Evolutionary conservation across 225 moss, liverwort and hornwort species (phyloP), one percentile per base, ranked within the genome.

Genomic region (Ulota crispa): DNA sequence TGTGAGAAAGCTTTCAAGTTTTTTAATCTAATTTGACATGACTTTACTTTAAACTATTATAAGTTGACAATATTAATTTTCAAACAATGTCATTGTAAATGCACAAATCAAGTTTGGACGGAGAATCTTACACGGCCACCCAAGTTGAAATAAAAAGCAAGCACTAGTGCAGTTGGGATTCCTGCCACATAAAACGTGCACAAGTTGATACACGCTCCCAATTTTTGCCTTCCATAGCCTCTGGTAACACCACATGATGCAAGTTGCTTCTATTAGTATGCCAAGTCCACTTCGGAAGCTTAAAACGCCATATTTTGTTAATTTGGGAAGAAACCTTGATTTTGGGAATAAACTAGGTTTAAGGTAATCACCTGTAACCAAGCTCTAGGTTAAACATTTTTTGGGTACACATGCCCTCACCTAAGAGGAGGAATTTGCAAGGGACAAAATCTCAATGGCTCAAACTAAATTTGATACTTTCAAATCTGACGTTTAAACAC

Each of bases 171-270:
- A 2, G 69, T 85, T 11, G 91, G 89, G 37, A 89, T 76, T 32
- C 91, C 89, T 32, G 87, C 55, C 23, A 80, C 18, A 26, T 91
- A 89, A 68, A 87, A 87, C 0, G 91, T 65, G 68, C 81, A 75
- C 39, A 91, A 80, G 73, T 91, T 91, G 45, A 86, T 64, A 43
- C 32, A 79, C 1, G 89, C 89, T 72, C 89, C 89, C 64, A 85
- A 62, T 37, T 85, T 85, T 71, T 91, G 85, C 54, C 83, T 74
- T 26, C 91, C 84, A 36, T 85, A 87, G 9, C 89, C 89, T 86
- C 91, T 91, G 13, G 87, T 89, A 60, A 91, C 85, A 56, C 89
- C 56, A 64, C 18, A 50, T 50, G 3, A 53, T 26, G 64, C 43
- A 7, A 11, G 55, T 45, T 2, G 10, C n/a, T 0, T 3, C 0